Percentiles rank a stretch among this genome's conserved stretches.
These are phyloP conservation scores for Aspergillus felis DNA, from an alignment of 2,329 filamentous ascomycete species.

Conservation along the genomic window DNA sequence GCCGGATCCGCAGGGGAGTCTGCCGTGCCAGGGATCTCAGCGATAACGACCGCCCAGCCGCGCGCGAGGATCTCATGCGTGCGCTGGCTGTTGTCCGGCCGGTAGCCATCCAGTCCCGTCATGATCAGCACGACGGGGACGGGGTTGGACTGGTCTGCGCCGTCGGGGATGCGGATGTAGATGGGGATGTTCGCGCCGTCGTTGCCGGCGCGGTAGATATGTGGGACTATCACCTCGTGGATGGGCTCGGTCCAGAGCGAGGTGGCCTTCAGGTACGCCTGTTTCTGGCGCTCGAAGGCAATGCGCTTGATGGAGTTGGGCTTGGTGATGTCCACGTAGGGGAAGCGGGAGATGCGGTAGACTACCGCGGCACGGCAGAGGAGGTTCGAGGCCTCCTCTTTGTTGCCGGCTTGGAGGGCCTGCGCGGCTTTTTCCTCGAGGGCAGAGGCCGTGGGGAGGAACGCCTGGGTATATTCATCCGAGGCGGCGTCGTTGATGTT, in stretches of 20 bases:
- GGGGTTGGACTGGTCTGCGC: slow-evolving; percentile 39
- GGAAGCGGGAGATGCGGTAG: slow-evolving; percentile 71
- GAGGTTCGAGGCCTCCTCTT: slow-evolving; percentile 54
- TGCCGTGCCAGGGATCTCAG: slow-evolving; percentile 64
- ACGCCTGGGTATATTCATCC: slow-evolving; percentile 59
- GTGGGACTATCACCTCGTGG: slow-evolving; percentile 59
- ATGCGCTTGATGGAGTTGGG: slow-evolving; percentile 48
- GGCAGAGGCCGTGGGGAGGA: slow-evolving; percentile 58
- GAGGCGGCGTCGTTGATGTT: slow-evolving; percentile 63
- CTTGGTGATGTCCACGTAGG: slow-evolving; percentile 37
- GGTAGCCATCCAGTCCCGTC: slow-evolving; percentile 57
- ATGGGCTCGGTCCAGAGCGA: slow-evolving; percentile 56
- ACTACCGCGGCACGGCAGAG: slow-evolving; percentile 69
- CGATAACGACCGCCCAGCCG: slow-evolving; percentile 61
- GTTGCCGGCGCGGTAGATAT: slow-evolving; percentile 46
- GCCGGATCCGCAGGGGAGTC: slow-evolving; percentile 62
- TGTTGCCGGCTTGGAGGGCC: slow-evolving; percentile 47
- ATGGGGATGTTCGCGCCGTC: slow-evolving; percentile 59
- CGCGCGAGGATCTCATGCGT: slow-evolving; percentile 59
- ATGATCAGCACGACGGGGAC: slow-evolving; percentile 54
- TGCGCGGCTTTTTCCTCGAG: slow-evolving; percentile 53
- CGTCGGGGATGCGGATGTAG: slow-evolving; percentile 59
- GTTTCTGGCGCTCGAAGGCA: slow-evolving; percentile 65
- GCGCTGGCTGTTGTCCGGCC: slow-evolving; percentile 51
- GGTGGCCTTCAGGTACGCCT: slow-evolving; percentile 57